Evolutionary conservation across 257 asterid species (phyloP), one percentile per base, ranked within the genome.

Genomic region (Ilex asprella): DNA sequence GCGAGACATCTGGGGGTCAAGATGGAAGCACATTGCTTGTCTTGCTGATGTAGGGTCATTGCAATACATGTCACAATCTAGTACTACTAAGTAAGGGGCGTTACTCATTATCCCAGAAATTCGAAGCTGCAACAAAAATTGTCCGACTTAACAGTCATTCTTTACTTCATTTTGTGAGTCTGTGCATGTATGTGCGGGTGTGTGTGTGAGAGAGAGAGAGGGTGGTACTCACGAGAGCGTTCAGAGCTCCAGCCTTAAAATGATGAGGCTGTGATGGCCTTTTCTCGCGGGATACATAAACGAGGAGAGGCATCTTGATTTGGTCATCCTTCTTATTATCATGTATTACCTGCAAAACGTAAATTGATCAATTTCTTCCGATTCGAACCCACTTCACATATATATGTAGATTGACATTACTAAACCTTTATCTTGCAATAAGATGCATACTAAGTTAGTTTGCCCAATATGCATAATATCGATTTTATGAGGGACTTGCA

Each of bases 101-200:
- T 88, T 88, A 81, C 95, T 88, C 92, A 86, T 81, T 50, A 86
- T 27, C 57, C 95, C 95, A 5, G 96, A 88, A 30, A 88, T 89
- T 70, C 81, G 71, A 60, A 79, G 86, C 87, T 84, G 71, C 82
- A 52, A 7, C 2, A 53, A 15, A 10, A 21, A 1, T 21, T 21
- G 0, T 21, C 27, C 27, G 1, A 21, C 27, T 21, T 21, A 21
- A 21, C 27, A 0, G 1, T 21, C 27, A 21, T 21, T 21, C 1
- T 21, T 21, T 21, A 1, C 27, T 21, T 21, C 27, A 21, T 21
- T 21, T 21, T 21, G 0, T 21, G 27, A n/a, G n/a, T n/a, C n/a
- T n/a, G n/a, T n/a, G n/a, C n/a, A n/a, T 21, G 27, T 21, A 0
- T 21, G 27, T 21, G 27, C 1, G 27, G 27, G 27, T 21, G 27